These are phyloP conservation scores for Delphinella strobiligena DNA, from an alignment of 2,329 filamentous ascomycete genomes.

Conservation along the genomic window DNA sequence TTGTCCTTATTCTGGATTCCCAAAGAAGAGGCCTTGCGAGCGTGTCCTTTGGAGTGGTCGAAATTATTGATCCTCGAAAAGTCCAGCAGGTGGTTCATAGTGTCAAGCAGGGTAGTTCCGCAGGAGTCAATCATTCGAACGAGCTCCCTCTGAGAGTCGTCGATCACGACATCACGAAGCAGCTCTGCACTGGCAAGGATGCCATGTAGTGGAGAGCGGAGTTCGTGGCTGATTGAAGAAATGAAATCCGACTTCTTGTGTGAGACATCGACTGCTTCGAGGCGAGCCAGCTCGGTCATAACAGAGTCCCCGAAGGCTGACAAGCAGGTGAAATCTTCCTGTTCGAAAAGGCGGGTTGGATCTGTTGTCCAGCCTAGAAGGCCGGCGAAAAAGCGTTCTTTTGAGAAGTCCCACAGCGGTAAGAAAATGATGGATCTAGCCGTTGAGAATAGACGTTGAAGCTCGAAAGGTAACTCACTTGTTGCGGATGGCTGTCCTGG, in stretches of 20 bases:
- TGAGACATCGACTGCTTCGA: conserved; percentile 36
- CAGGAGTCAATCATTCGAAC: conserved; percentile 34
- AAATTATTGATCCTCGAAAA: conserved; percentile 11
- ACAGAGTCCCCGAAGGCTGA: conserved; percentile 41
- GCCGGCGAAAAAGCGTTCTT: conserved; percentile 32
- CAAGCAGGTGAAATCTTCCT: conserved; percentile 8
- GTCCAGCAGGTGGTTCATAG: conserved; percentile 15
- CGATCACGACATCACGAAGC: conserved; percentile 27
- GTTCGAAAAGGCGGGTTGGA: conserved; percentile 20
- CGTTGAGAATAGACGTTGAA: not conserved
- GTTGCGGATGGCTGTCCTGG: not conserved
- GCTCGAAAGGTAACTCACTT: not conserved
- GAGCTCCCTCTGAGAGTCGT: conserved; percentile 24
- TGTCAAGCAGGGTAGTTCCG: conserved; percentile 33
- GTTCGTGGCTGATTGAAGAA: conserved; percentile 28
- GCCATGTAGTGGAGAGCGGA: conserved; percentile 17
- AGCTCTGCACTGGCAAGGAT: conserved; percentile 24
- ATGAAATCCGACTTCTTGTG: conserved; percentile 29
- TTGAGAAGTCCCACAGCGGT: conserved; percentile 35
- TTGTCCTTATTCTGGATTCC: not conserved
- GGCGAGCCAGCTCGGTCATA: conserved; percentile 43
- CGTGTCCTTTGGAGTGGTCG: not conserved
- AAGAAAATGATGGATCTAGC: conserved; percentile 36
- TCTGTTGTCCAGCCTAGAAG: conserved; percentile 31
- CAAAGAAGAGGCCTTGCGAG: not conserved